A percentile compares a stretch with the other conserved stretches of the same genome.
phyloP scores from a whole-genome alignment of 2,329 filamentous ascomycete species.

The Alternaria conjuncta region DNA sequence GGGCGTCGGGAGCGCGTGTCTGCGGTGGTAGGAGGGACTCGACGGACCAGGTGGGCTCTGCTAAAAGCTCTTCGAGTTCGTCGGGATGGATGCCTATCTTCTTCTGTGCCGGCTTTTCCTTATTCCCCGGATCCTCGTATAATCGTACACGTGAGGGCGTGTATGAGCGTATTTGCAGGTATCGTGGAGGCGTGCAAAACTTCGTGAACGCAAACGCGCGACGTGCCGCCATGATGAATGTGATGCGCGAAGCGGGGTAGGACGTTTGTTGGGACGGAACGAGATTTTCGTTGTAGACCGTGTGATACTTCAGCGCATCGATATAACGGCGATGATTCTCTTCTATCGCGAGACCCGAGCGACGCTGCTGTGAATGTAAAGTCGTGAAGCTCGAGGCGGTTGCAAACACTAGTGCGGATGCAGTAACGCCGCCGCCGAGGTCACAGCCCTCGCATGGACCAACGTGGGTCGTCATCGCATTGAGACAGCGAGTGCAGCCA shows the following conservation, averaged over 20 bases:
- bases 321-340: not conserved
- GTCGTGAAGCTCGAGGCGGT: slow-evolving; percentile 30
- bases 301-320: not conserved
- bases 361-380: slow-evolving; percentile 15
- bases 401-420: slow-evolving; percentile 19
- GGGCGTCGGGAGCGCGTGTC: slow-evolving; percentile 33
- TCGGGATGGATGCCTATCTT: slow-evolving; percentile 25
- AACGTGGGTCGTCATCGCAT: slow-evolving; percentile 37
- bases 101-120: not conserved
- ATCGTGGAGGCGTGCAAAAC: not conserved
- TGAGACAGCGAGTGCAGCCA: slow-evolving; percentile 41
- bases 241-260: not conserved
- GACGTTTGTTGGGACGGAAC: not conserved
- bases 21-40: slow-evolving; percentile 69
- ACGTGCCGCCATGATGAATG: slow-evolving; percentile 23
- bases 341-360: not conserved
- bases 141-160: not conserved
- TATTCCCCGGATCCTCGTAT: not conserved
- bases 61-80: slow-evolving; percentile 57
- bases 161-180: slow-evolving; percentile 13
- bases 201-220: slow-evolving; percentile 11
- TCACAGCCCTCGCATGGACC: slow-evolving; percentile 37
- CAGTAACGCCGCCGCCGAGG: slow-evolving; percentile 25
- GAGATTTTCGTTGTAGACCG: not conserved
- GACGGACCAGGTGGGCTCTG: slow-evolving; percentile 83